phyloP scores from a whole-genome alignment of 1,284 basidiomycete genomes.

The Inonotus obliquus region DNA sequence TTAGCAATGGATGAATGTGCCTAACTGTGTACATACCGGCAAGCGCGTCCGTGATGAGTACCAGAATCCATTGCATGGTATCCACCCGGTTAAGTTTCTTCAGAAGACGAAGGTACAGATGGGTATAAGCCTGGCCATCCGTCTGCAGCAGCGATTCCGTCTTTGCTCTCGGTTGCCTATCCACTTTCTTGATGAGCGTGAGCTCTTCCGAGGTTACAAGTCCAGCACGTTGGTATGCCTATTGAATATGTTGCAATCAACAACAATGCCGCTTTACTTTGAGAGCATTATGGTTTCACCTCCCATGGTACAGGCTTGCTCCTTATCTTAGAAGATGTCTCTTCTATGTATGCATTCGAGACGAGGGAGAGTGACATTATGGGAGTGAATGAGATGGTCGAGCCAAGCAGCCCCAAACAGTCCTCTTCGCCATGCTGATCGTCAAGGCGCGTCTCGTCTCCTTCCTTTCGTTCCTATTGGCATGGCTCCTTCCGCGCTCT shows the following conservation, averaged over 20 bases:
- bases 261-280: not conserved
- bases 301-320: constrained; percentile 95
- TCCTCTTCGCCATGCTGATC: constrained; percentile 1
- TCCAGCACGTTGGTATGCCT: constrained; percentile 93
- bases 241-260: not conserved
- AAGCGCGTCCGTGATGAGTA: constrained; percentile 89
- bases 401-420: not conserved
- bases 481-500: constrained; percentile 17
- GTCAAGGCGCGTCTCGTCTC: constrained; percentile 16
- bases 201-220: constrained; percentile 89
- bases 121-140: constrained; percentile 79
- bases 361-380: constrained; percentile 79
- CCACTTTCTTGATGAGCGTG: constrained; percentile 85
- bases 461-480: not conserved
- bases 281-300: constrained; percentile 41
- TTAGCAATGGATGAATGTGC: not conserved
- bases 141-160: constrained; percentile 71
- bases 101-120: constrained; percentile 87
- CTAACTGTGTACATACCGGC: constrained; percentile 45
- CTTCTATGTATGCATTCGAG: constrained; percentile 85
- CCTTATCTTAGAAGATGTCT: constrained; percentile 82
- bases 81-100: constrained; percentile 92
- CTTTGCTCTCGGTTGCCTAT: constrained; percentile 73
- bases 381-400: not conserved
- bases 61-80: constrained; percentile 90